Evolutionary conservation across 164 flowering plant species (phyloP).

Genomic region (Annona cherimola): DNA sequence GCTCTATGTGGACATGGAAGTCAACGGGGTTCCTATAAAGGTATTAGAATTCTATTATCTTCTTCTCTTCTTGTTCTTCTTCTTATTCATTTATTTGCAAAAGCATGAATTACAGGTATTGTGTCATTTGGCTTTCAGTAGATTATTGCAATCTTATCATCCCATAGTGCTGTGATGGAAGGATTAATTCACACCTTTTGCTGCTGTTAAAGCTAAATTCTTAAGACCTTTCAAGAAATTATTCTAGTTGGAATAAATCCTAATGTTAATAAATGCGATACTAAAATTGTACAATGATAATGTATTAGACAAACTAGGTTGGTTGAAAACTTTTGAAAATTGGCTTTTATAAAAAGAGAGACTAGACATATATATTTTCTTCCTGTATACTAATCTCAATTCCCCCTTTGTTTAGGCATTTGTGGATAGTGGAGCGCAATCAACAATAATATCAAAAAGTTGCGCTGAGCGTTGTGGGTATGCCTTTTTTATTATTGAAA

Average conservation of each 20-base stretch:
- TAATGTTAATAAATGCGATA: too few species aligned
- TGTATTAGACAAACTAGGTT: neutral
- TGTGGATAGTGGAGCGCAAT: constrained; percentile 99
- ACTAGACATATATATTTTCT: neutral
- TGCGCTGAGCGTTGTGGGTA: constrained; percentile 99
- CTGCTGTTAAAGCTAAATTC: neutral
- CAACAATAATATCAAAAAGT: constrained; percentile 96
- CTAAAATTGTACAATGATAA: neutral
- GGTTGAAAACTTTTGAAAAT: neutral
- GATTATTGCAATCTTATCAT: neutral
- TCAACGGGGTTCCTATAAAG: constrained; percentile 92
- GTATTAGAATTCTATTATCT: constrained; percentile 21
- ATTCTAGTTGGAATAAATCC: neutral
- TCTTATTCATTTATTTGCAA: neutral
- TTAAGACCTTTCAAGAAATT: neutral
- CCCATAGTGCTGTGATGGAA: neutral
- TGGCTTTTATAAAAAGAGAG: neutral
- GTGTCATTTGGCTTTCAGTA: neutral
- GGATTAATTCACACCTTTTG: neutral
- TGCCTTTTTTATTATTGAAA: constrained; percentile 12
- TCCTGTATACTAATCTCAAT: neutral
- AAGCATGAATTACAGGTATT: neutral
- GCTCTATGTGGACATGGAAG: constrained; percentile 99
- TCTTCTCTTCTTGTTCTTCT: neutral
- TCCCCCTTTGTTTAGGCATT: constrained; percentile 64